phyloP scores from a whole-genome alignment of 2,329 filamentous ascomycete species.

The Neoscytalidium dimidiatum region DNA sequence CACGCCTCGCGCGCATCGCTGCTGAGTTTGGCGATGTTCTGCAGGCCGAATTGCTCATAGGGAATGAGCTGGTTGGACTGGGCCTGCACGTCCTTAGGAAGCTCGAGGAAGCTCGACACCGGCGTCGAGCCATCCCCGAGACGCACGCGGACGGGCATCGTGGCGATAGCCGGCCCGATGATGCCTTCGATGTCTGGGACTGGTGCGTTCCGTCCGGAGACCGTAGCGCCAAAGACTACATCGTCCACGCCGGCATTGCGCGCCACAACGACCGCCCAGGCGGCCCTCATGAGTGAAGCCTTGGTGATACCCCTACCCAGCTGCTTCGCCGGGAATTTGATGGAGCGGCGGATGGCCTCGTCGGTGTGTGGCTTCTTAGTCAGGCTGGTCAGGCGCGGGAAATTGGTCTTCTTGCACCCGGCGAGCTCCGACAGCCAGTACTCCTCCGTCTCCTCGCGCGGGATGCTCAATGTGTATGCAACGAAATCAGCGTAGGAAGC shows the following conservation, averaged over 20 bases:
- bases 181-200: constrained; percentile 37
- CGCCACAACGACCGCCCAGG: constrained; percentile 38
- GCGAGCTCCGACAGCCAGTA: constrained; percentile 35
- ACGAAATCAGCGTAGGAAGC: constrained; percentile 33
- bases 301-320: constrained; percentile 17
- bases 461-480: constrained; percentile 31
- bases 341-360: not conserved
- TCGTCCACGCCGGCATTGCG: constrained; percentile 36
- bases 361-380: constrained; percentile 20
- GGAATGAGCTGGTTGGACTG: constrained; percentile 17
- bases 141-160: not conserved
- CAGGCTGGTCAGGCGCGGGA: constrained; percentile 33
- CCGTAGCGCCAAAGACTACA: constrained; percentile 46
- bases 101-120: not conserved
- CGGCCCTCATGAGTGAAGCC: constrained; percentile 42
- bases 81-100: constrained; percentile 9
- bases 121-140: not conserved
- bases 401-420: constrained; percentile 31
- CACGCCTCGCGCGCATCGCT: constrained; percentile 55
- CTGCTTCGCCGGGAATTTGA: not conserved
- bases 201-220: constrained; percentile 42
- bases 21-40: constrained; percentile 38
- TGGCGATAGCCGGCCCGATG: constrained; percentile 33
- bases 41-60: constrained; percentile 30
- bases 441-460: constrained; percentile 29